Percentiles rank a stretch among this genome's conserved stretches.
These are phyloP conservation scores for Biscogniauxia mediterranea DNA, from an alignment of 2,329 filamentous ascomycete species.

Conservation along the genomic window DNA sequence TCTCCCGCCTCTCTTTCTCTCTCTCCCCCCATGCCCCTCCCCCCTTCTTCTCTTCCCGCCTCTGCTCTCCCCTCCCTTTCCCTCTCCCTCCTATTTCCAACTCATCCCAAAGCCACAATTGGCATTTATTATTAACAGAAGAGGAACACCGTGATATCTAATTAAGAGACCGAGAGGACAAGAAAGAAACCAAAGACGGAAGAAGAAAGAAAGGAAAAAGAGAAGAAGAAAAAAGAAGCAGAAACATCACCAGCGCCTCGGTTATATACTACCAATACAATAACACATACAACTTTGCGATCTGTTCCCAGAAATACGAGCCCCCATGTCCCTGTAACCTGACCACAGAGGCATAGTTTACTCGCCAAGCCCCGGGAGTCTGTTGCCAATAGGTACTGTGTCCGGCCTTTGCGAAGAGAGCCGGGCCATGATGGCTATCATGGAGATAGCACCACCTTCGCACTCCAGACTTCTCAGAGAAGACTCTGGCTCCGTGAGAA, in stretches of 20 bases:
- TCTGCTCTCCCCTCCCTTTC: neutral
- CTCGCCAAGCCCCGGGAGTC: neutral
- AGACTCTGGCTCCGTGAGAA: constrained; percentile 25
- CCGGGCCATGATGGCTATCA: constrained; percentile 18
- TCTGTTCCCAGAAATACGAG: neutral
- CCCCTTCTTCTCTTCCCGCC: neutral
- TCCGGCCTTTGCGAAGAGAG: constrained; percentile 2
- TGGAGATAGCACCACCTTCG: constrained; percentile 24
- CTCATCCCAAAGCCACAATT: neutral
- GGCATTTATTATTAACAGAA: neutral
- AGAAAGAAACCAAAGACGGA: too few species aligned
- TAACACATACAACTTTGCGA: neutral
- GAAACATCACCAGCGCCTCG: neutral
- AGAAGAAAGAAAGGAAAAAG: too few species aligned
- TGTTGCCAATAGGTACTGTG: neutral
- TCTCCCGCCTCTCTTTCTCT: neutral
- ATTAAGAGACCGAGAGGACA: neutral
- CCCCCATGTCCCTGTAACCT: neutral
- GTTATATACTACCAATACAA: neutral
- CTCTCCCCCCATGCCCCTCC: too few species aligned
- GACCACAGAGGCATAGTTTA: neutral
- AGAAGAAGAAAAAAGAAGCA: too few species aligned
- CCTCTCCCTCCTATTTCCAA: neutral
- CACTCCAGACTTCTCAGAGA: constrained; percentile 21
- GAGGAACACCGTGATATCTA: neutral